Percentiles rank a stretch among this genome's conserved stretches.
phyloP scores from a whole-genome alignment of 2,329 filamentous ascomycete species.

The Aotearoamyces nothofagi region DNA sequence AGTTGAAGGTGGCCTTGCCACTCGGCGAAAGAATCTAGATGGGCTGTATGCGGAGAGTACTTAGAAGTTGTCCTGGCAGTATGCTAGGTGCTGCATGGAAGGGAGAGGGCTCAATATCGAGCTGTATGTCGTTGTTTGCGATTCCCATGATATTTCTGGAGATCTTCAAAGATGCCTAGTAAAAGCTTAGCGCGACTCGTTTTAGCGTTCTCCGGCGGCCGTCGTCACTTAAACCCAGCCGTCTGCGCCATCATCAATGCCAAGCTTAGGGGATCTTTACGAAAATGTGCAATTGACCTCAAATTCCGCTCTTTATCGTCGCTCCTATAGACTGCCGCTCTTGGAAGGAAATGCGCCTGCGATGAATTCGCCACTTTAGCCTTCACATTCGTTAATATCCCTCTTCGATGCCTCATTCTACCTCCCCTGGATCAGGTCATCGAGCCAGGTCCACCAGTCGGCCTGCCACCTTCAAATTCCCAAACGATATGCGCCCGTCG shows the following conservation, averaged over 20 bases:
- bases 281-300: not conserved
- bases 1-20: slow-evolving; percentile 1
- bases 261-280: not conserved
- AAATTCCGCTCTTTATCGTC: no score
- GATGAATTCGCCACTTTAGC: slow-evolving; percentile 5
- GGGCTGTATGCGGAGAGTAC: not conserved
- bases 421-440: slow-evolving; percentile 14
- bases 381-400: slow-evolving; percentile 5
- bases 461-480: slow-evolving; percentile 16
- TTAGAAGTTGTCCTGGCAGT: not conserved
- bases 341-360: slow-evolving; percentile 4
- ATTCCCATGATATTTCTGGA: not conserved
- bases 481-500: slow-evolving; percentile 21
- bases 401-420: slow-evolving; percentile 25
- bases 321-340: no score
- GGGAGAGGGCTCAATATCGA: no score
- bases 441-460: slow-evolving; percentile 21
- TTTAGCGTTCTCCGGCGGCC: not conserved
- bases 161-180: not conserved
- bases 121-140: not conserved
- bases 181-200: not conserved
- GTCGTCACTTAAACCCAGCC: not conserved
- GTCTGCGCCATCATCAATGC: slow-evolving; percentile 1
- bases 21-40: not conserved
- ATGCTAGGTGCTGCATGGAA: no score